Evolutionary conservation across 768 basidiomycete species (phyloP).

Genomic region (Suillus lakei): DNA sequence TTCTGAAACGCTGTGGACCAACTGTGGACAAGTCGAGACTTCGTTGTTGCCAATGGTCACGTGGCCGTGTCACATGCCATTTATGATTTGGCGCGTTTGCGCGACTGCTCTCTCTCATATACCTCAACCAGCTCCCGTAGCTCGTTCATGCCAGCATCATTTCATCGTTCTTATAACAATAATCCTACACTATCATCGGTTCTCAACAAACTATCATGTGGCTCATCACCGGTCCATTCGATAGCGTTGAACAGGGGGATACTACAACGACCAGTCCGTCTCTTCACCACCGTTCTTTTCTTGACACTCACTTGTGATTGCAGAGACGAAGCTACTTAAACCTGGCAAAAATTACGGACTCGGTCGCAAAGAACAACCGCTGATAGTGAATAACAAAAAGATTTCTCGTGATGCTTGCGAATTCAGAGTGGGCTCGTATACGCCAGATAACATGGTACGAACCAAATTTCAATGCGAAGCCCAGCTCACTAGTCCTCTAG

Average conservation of each 20-base stretch:
- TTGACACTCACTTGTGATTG: background rate
- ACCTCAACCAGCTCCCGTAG: background rate
- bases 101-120: slow-evolving; percentile 3
- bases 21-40: no score
- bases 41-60: background rate
- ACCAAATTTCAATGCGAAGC: slow-evolving; percentile 26
- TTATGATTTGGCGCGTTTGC: background rate
- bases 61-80: background rate
- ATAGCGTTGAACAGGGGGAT: slow-evolving; percentile 42
- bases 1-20: background rate
- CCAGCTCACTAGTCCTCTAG: slow-evolving; percentile 36
- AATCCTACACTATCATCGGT: background rate
- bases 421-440: slow-evolving; percentile 58
- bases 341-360: slow-evolving; percentile 56
- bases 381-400: slow-evolving; percentile 63
- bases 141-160: background rate
- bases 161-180: background rate
- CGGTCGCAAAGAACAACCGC: slow-evolving; percentile 58
- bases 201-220: slow-evolving; percentile 45
- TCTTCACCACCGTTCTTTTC: background rate
- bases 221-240: slow-evolving; percentile 59
- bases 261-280: slow-evolving; percentile 45
- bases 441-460: slow-evolving; percentile 56
- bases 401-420: slow-evolving; percentile 66
- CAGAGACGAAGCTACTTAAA: slow-evolving; percentile 63